Percentiles rank a stretch among this genome's conserved stretches.
phyloP scores from a whole-genome alignment of 2,329 filamentous ascomycete genomes.

The Penicillium sumatraense region DNA sequence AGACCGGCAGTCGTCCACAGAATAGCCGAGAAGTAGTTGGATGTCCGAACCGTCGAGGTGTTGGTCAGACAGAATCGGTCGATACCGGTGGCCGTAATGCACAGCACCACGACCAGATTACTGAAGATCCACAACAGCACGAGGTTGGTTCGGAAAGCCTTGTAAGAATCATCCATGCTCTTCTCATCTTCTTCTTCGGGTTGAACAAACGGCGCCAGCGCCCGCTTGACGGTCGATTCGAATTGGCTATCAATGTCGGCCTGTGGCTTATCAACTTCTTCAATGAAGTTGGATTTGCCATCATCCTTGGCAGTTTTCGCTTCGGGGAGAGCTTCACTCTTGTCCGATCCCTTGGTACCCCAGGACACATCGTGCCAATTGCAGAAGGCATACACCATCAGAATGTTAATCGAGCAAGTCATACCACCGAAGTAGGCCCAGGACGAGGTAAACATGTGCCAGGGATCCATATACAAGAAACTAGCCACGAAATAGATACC shows the following conservation, averaged over 20 bases:
- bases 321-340: slow-evolving; percentile 85
- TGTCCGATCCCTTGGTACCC: slow-evolving; percentile 98
- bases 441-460: slow-evolving; percentile 99
- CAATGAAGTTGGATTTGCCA: slow-evolving; percentile 82
- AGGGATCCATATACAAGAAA: slow-evolving; percentile 96
- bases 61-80: slow-evolving; percentile 76
- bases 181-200: slow-evolving; percentile 77
- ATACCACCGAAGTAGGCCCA: slow-evolving; percentile 86
- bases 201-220: slow-evolving; percentile 78
- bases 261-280: slow-evolving; percentile 93
- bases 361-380: slow-evolving; percentile 99
- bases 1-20: slow-evolving; percentile 85
- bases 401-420: slow-evolving; percentile 97
- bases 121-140: slow-evolving; percentile 92
- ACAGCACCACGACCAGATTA: slow-evolving; percentile 79
- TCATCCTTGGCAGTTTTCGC: slow-evolving; percentile 85
- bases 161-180: slow-evolving; percentile 94
- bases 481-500: slow-evolving; percentile 94
- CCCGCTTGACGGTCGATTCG: slow-evolving; percentile 90
- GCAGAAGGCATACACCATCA: slow-evolving; percentile 98
- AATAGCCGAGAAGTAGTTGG: slow-evolving; percentile 85
- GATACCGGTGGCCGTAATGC: slow-evolving; percentile 85
- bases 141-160: slow-evolving; percentile 94
- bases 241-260: slow-evolving; percentile 97
- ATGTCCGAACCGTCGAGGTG: slow-evolving; percentile 72